These are phyloP conservation scores for Fusarium sp. DNA, from an alignment of 2,329 filamentous ascomycete genomes.

Conservation along the genomic window DNA sequence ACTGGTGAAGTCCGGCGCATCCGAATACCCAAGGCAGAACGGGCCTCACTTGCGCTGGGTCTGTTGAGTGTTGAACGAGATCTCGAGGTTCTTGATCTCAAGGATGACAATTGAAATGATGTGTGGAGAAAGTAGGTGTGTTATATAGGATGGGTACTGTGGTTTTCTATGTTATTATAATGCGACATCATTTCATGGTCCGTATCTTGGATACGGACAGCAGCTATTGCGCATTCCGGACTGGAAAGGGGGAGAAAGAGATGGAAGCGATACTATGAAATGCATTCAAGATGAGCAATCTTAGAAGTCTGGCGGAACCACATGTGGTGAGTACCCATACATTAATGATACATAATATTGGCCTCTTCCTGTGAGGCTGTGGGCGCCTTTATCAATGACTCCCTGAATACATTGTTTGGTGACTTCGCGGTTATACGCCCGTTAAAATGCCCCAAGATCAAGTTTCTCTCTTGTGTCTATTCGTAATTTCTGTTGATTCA, in stretches of 20 bases:
- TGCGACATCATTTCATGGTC: slow-evolving; percentile 3
- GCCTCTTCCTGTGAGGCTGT: slow-evolving; percentile 16
- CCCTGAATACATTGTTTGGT: slow-evolving; percentile 26
- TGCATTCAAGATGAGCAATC: background rate
- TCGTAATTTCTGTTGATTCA: slow-evolving; percentile 42
- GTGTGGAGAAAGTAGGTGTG: background rate
- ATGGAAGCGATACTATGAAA: slow-evolving; percentile 1
- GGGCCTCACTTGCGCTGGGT: slow-evolving; percentile 83
- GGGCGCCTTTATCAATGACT: slow-evolving; percentile 26
- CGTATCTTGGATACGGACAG: slow-evolving; percentile 4
- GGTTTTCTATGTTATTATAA: slow-evolving; percentile 1
- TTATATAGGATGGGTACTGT: background rate
- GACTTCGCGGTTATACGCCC: slow-evolving; percentile 13
- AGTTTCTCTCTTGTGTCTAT: slow-evolving; percentile 43
- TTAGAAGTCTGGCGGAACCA: slow-evolving; percentile 31
- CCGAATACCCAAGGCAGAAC: slow-evolving; percentile 73
- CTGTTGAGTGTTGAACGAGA: slow-evolving; percentile 84
- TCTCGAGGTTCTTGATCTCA: slow-evolving; percentile 73
- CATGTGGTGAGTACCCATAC: slow-evolving; percentile 38
- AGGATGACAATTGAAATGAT: slow-evolving; percentile 53
- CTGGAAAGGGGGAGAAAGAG: background rate
- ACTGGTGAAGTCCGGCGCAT: slow-evolving; percentile 62
- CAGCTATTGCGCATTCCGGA: background rate
- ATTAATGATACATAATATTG: slow-evolving; percentile 52
- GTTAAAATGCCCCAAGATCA: slow-evolving; percentile 28